A percentile compares a stretch with the other conserved stretches of the same genome.
phyloP scores from a whole-genome alignment of 148 eudicot genomes.

The Chenopodium quinoa region DNA sequence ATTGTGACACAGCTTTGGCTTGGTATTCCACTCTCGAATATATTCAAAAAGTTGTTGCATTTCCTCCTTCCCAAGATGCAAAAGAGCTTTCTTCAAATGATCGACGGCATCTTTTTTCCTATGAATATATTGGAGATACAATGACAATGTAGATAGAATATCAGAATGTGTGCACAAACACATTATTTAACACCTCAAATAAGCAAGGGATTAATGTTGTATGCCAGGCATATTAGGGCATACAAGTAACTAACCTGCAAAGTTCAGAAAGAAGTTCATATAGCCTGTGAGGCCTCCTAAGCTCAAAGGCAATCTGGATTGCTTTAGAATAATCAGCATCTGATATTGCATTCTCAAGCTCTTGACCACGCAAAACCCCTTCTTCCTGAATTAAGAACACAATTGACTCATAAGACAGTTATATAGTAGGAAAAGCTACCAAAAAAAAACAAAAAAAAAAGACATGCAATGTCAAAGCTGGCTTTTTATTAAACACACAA shows the following conservation, averaged over 20 bases:
- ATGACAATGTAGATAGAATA: background rate
- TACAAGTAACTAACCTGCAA: conserved; percentile 52
- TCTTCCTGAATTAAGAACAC: conserved; percentile 68
- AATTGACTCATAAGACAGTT: background rate
- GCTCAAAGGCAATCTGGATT: conserved; percentile 86
- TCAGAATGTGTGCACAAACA: background rate
- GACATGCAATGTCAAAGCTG: no score
- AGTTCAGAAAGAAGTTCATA: conserved; percentile 72
- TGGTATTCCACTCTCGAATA: conserved; percentile 95
- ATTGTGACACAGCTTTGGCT: conserved; percentile 85
- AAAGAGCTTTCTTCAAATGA: conserved; percentile 59
- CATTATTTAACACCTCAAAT: background rate
- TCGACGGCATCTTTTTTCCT: conserved; percentile 55
- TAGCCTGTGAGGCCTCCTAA: conserved; percentile 87
- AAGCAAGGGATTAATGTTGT: background rate
- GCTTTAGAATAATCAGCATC: conserved; percentile 88
- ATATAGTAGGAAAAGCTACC: background rate
- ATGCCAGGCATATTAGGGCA: background rate
- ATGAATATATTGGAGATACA: conserved; percentile 25
- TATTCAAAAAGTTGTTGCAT: conserved; percentile 68
- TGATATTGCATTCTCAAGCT: conserved; percentile 82
- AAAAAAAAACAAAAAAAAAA: background rate
- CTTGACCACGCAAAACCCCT: conserved; percentile 80
- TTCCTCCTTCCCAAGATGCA: conserved; percentile 67
- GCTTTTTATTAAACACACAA: no score